Conservation (phyloP, 805 yeast species). For the Torulaspora delbrueckii region DNA sequence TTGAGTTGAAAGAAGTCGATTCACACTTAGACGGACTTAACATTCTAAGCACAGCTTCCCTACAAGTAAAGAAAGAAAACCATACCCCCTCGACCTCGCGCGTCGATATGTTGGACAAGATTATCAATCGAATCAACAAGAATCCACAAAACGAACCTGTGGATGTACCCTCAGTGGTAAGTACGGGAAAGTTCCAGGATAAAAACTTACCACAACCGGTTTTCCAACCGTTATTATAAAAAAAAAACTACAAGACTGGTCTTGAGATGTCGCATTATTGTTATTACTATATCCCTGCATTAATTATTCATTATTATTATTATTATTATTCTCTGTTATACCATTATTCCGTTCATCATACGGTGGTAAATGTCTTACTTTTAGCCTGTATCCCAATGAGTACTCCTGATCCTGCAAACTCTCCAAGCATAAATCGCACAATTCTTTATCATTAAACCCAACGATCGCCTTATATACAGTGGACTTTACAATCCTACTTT, state of each 20-base stretch:
- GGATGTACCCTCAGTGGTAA: constrained; percentile 8
- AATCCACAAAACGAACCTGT: not conserved
- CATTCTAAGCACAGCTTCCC: constrained; percentile 31
- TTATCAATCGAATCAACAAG: constrained; percentile 19
- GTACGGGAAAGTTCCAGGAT: constrained; percentile 20
- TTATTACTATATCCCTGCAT: constrained; percentile 1
- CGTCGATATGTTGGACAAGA: constrained; percentile 19
- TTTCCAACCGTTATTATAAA: constrained; percentile 28
- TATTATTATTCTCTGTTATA: not conserved
- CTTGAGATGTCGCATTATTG: constrained; percentile 4
- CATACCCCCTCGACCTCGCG: constrained; percentile 9
- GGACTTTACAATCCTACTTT: constrained; percentile 13
- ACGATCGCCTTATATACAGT: constrained; percentile 33
- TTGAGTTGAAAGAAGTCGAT: constrained; percentile 37
- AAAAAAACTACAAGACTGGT: constrained; percentile 2
- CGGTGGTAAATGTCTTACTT: constrained; percentile 26
- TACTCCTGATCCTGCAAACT: constrained; percentile 30
- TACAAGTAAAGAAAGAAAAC: constrained; percentile 17
- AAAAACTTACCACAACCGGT: constrained; percentile 32
- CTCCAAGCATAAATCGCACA: constrained; percentile 25
- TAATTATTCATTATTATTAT: constrained; percentile 1
- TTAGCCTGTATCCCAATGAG: constrained; percentile 27
- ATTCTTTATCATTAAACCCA: constrained; percentile 32
- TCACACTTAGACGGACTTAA: constrained; percentile 24
- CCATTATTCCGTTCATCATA: constrained; percentile 14